phyloP scores from a whole-genome alignment of 2,329 filamentous ascomycete species.

The Pseudocercospora macadamiae region DNA sequence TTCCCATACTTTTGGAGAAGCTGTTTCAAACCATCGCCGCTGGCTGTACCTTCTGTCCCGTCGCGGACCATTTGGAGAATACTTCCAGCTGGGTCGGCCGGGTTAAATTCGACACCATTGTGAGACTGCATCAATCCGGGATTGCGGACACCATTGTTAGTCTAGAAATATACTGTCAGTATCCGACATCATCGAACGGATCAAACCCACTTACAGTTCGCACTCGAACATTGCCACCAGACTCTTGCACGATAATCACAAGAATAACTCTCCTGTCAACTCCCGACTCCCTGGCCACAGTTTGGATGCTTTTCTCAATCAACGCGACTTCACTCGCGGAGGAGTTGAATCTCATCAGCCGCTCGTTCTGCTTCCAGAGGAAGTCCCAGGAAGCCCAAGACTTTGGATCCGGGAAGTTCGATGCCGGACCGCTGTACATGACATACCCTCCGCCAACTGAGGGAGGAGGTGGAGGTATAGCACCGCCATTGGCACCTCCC shows the following conservation, averaged over 20 bases:
- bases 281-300: slow-evolving; percentile 6
- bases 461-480: too few species aligned
- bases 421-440: slow-evolving; percentile 4
- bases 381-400: slow-evolving; percentile 10
- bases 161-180: too few species aligned
- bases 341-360: slow-evolving; percentile 7
- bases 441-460: slow-evolving; percentile 1
- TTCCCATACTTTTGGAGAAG: slow-evolving; percentile 38
- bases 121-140: slow-evolving; percentile 53
- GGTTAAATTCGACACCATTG: slow-evolving; percentile 39
- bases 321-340: slow-evolving; percentile 4
- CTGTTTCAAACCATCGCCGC: slow-evolving; percentile 49
- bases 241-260: slow-evolving; percentile 14
- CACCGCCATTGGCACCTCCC: background rate
- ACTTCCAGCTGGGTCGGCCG: slow-evolving; percentile 29
- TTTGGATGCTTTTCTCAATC: slow-evolving; percentile 4
- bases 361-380: slow-evolving; percentile 11
- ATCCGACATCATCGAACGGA: too few species aligned
- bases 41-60: slow-evolving; percentile 45
- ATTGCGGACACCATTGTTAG: slow-evolving; percentile 41
- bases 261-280: slow-evolving; percentile 7
- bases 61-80: slow-evolving; percentile 44
- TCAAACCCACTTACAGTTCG: slow-evolving; percentile 13
- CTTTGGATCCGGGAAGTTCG: slow-evolving; percentile 6
- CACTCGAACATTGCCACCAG: slow-evolving; percentile 12